Conservation (phyloP, 495 filamentous ascomycete species). For the Xylaria flabelliformis region DNA sequence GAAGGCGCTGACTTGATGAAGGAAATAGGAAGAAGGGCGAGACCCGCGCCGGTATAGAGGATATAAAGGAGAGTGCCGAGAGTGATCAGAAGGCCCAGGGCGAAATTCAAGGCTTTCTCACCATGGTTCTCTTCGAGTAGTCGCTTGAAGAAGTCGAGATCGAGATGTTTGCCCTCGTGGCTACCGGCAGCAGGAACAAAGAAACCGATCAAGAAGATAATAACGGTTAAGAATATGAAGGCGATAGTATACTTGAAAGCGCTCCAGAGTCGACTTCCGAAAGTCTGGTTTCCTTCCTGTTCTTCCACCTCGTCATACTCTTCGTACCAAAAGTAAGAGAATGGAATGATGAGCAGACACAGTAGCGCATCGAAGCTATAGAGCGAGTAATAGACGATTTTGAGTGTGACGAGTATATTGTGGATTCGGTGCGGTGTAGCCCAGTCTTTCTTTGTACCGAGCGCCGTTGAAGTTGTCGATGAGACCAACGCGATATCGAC, state of each 20-base stretch:
- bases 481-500: conserved; percentile 96
- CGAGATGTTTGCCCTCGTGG: conserved; percentile 65
- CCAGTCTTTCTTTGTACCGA: conserved; percentile 92
- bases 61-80: conserved; percentile 85
- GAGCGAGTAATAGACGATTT: conserved; percentile 88
- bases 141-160: conserved; percentile 90
- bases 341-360: conserved; percentile 89
- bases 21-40: conserved; percentile 86
- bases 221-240: conserved; percentile 78
- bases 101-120: conserved; percentile 90
- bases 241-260: conserved; percentile 89
- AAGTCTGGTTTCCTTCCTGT: conserved; percentile 75
- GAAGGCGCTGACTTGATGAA: conserved; percentile 90
- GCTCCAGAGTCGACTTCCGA: conserved; percentile 72
- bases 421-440: conserved; percentile 79
- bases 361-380: conserved; percentile 93
- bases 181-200: conserved; percentile 80
- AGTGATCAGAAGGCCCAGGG: conserved; percentile 81
- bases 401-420: conserved; percentile 76
- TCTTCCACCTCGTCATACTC: conserved; percentile 88
- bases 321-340: conserved; percentile 98
- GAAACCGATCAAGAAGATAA: conserved; percentile 90
- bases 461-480: conserved; percentile 75
- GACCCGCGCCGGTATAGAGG: conserved; percentile 85
- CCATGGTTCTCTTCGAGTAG: conserved; percentile 85